Conservation (phyloP, 2,329 filamentous ascomycete genomes). For the Nannizziopsis arthrosporioides region DNA sequence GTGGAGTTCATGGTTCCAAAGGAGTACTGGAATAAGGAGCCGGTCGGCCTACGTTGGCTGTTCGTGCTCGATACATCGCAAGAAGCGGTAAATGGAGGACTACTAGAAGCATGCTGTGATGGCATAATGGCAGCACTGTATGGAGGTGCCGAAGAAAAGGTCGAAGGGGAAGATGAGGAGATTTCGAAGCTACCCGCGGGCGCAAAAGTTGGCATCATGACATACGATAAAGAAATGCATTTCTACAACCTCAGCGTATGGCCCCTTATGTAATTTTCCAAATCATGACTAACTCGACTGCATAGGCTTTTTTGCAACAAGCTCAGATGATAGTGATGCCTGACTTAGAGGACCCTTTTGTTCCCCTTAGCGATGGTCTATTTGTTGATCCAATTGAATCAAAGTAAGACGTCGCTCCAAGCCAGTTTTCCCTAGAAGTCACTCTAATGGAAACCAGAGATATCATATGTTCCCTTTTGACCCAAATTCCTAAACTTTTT, state of each 20-base stretch:
- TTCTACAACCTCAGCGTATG: conserved; percentile 89
- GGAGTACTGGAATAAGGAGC: conserved; percentile 96
- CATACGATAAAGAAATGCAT: conserved; percentile 91
- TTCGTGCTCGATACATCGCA: conserved; percentile 91
- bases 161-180: conserved; percentile 39
- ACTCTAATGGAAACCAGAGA: conserved; percentile 34
- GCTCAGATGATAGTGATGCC: conserved; percentile 99
- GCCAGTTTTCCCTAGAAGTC: background rate
- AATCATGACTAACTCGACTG: conserved; percentile 19
- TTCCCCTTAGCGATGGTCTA: conserved; percentile 78
- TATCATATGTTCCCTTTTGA: conserved; percentile 79
- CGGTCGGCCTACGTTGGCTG: conserved; percentile 73
- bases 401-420: conserved; percentile 40
- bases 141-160: conserved; percentile 43
- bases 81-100: conserved; percentile 81
- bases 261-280: conserved; percentile 17
- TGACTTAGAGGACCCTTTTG: conserved; percentile 90
- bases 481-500: conserved; percentile 74
- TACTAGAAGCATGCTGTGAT: conserved; percentile 78
- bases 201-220: conserved; percentile 85
- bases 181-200: conserved; percentile 58
- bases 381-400: conserved; percentile 93
- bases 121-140: conserved; percentile 80
- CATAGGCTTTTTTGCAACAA: conserved; percentile 60
- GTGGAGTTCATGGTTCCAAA: conserved; percentile 96